Base-by-base conservation (phyloP, 495 filamentous ascomycete species). In the Penicillium lagena region DNA sequence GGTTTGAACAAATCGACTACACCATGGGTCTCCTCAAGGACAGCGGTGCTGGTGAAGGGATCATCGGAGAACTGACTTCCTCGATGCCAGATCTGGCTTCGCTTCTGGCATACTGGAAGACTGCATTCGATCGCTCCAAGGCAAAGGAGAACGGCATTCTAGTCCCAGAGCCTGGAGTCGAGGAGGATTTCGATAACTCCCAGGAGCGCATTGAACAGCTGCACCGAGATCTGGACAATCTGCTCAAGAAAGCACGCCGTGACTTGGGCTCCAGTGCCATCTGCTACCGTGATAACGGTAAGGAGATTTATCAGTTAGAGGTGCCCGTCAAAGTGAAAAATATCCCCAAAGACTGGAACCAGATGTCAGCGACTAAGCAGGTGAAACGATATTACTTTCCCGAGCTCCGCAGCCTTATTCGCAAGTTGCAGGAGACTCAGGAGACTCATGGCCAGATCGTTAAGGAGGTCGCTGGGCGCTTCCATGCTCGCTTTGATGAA, bases 251-350 rank as follows among this genome's bases (percentile, higher is more conserved):
- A 53, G 79, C 81, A 35, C 81, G 85, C 43, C 73, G 78, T 22
- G 78, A 87, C 14, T 64, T 96, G 8, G 73, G 73, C 0, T 83
- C 77, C 7, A 75, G 62, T 30, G 81, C 87, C 2, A 83, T 97
- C 51, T 81, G 78, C 47, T 99, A 85, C 67, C 81, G 81, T 27
- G 87, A 97, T 58, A 87, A 89, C 30, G 94, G 94, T 22, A 99
- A 97, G 63, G 94, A 99, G 56, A 86, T 96, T 39, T 99, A 95
- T 59, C 89, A 96, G 62, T 78, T 99, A 3, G 94, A 99, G 61
- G 85, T 87, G 0, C 94, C 94, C 0, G 80, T 85, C 52, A 84
- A 89, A 35, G 75, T 90, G 59, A 95, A 90, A 59, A 70, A 69
- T 28, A 77, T 99, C 7, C 93, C 94, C 0, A 83, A 86, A 52